Evolutionary conservation across 2,329 filamentous ascomycete species (phyloP), one percentile per base, ranked within the genome.

Genomic region (Cladobotryum mycophilum): DNA sequence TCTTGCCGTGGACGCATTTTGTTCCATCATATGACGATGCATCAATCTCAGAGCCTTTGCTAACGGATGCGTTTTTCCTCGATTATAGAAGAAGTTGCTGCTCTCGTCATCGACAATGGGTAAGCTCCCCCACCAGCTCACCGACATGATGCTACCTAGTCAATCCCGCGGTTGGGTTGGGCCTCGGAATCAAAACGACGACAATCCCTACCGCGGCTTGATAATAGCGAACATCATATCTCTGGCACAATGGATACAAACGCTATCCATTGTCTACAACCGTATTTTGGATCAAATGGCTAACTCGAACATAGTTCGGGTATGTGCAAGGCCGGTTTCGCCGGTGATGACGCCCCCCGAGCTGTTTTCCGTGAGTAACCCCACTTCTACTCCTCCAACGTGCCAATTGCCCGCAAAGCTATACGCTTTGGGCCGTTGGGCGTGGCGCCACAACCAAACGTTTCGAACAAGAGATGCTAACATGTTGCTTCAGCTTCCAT

Each of bases 91-190:
- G 93, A 99, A 89, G 93, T 99, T 79, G 93, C 93, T 77, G 93
- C 93, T 78, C 91, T 99, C 89, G 93, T 99, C 79, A 97, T 99
- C 81, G 93, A 99, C 91, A 99, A 99, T 97, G 93, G 93, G 93
- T 99, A 92, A 89, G 91, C 80, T 77, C 67, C 61, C 62, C 61
- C 55, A 55, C 59, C 65, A 59, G 62, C 64, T 69, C 67, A 67
- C 64, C 64, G 63, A 66, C 67, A 62, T 63, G 63, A 55, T 56
- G 53, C 45, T 41, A 40, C 45, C 55, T 52, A 54, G 55, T 35
- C 25, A 18, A 45, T 17, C 25, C 33, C 15, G 30, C 43, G 22
- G 43, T 30, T 35, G 30, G 22, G 43, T 30, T 35, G 30, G 33
- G 43, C 33, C 43, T 34, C 41, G 41, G 30, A 34, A 15, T 57